Percentiles rank a stretch among this genome's conserved stretches.
Evolutionary conservation across 257 asterid genomes (phyloP).

Genomic region (Fraxinus anomala): DNA sequence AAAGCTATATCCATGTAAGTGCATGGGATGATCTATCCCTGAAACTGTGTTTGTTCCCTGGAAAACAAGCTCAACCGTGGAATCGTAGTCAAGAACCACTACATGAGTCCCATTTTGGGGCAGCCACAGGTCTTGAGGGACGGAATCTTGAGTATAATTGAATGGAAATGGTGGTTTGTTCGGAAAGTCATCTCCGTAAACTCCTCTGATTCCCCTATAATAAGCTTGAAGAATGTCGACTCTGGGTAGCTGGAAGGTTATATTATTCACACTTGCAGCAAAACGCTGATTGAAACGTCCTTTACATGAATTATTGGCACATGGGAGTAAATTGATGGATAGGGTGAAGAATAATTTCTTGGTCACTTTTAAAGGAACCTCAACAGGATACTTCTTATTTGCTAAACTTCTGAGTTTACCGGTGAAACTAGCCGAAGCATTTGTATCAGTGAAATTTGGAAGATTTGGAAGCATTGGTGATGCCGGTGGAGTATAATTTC

Average conservation of each 20-base stretch:
- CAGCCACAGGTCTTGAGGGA: not conserved
- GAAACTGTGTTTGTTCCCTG: not conserved
- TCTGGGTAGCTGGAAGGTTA: constrained; percentile 23
- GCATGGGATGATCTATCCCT: constrained; percentile 13
- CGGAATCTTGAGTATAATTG: constrained; percentile 30
- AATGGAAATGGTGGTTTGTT: constrained; percentile 30
- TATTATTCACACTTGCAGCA: constrained; percentile 36
- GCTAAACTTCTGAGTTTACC: constrained; percentile 42
- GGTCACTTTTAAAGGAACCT: constrained; percentile 23
- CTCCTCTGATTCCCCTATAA: constrained; percentile 29
- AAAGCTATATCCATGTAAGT: constrained; percentile 10
- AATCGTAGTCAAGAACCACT: constrained; percentile 20
- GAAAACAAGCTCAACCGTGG: constrained; percentile 10
- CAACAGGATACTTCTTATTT: constrained; percentile 18
- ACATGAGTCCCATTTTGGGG: constrained; percentile 20
- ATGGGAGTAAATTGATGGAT: constrained; percentile 21
- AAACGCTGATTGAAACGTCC: constrained; percentile 26
- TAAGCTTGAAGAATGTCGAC: constrained; percentile 40
- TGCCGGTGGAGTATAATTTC: constrained; percentile 39
- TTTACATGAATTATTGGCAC: constrained; percentile 7
- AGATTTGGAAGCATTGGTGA: constrained; percentile 35
- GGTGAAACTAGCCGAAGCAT: constrained; percentile 46
- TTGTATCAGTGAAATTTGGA: constrained; percentile 46
- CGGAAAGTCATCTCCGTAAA: constrained; percentile 32
- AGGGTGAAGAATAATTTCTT: constrained; percentile 16